Evolutionary conservation across 495 filamentous ascomycete genomes (phyloP), one percentile per base, ranked within the genome.

Genomic region (Podospora didyma): DNA sequence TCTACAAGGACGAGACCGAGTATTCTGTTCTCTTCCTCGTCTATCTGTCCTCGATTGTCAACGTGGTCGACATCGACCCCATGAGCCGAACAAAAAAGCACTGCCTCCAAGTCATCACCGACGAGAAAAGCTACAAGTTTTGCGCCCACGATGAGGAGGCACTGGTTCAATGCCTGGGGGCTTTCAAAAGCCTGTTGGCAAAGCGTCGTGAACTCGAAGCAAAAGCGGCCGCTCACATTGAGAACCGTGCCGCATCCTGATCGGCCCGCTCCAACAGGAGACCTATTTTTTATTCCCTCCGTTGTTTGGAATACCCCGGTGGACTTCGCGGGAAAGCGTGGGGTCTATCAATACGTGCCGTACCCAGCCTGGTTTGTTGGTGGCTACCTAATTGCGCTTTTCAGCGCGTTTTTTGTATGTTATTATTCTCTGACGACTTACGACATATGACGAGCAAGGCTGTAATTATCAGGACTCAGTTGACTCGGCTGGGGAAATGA

Each of bases 1-100:
- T 97, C 20, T 97, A 98, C 75, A 97, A 97, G 72, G 86, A 92
- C 63, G 92, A 95, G 28, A 70, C 84, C 70, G 94, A 98, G 74
- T 97, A 97, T 69, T 87, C 88, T 17, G 89, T 93, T 2, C 74
- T 87, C 56, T 86, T 92, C 51, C 87, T 98, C 62, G 77, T 97
- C 46, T 85, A 87, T 2, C 81, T 97, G 63, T 77, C 83, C 6
- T 85, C 81, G 41, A 85, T 98, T 56, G 88, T 97, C 65, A 89
- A 96, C 63, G 94, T 89, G 21, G 91, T 96, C 26, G 94, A 98
- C 54, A 88, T 96, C 50, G 90, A 97, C 58, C 86, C 93, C 0
- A 70, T 94, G 61, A 94, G 89, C 46, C 86, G 82, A 58, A 94
- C 86, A 37, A 96, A 95, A 75, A 81, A 73, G 42, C 83, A 87